phyloP scores from a whole-genome alignment of 2,329 filamentous ascomycete genomes.

The Dactylellina drechsleri region DNA sequence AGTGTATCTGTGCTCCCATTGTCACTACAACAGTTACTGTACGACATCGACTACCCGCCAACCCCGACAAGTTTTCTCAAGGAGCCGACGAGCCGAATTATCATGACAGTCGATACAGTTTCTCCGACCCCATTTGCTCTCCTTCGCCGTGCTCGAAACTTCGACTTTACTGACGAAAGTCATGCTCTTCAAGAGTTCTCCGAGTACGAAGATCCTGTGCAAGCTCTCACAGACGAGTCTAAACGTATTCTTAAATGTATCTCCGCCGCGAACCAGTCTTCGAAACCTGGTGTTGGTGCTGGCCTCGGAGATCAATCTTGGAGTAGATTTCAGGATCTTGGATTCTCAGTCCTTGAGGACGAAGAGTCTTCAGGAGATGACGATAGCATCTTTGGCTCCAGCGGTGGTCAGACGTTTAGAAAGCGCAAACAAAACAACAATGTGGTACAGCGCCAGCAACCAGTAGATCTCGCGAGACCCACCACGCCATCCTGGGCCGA shows the following conservation, averaged over 20 bases:
- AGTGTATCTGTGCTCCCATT: conserved; percentile 88
- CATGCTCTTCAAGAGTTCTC: conserved; percentile 84
- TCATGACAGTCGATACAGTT: conserved; percentile 96
- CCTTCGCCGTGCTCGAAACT: conserved; percentile 88
- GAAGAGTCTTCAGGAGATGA: conserved; percentile 64
- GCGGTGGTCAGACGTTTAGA: conserved; percentile 74
- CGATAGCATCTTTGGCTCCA: conserved; percentile 59
- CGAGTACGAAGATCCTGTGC: conserved; percentile 86
- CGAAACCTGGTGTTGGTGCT: conserved; percentile 75
- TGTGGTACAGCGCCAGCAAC: conserved; percentile 31
- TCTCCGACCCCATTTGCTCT: conserved; percentile 94
- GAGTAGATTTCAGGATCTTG: conserved; percentile 96
- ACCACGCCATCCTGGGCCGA: conserved; percentile 99
- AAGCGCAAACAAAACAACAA: conserved; percentile 58
- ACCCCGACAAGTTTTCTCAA: conserved; percentile 79
- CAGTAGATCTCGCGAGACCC: conserved; percentile 76
- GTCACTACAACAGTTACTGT: conserved; percentile 87
- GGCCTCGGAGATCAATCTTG: conserved; percentile 81
- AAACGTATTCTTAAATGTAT: conserved; percentile 88
- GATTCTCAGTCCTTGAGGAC: conserved; percentile 82
- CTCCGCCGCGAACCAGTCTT: conserved; percentile 86
- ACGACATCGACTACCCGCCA: conserved; percentile 94
- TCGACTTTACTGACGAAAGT: conserved; percentile 92
- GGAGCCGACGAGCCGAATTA: conserved; percentile 83
- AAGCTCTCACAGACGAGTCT: conserved; percentile 91